Evolutionary conservation across 2,329 filamentous ascomycete species (phyloP).

Genomic region (Lachnellula willkommii): DNA sequence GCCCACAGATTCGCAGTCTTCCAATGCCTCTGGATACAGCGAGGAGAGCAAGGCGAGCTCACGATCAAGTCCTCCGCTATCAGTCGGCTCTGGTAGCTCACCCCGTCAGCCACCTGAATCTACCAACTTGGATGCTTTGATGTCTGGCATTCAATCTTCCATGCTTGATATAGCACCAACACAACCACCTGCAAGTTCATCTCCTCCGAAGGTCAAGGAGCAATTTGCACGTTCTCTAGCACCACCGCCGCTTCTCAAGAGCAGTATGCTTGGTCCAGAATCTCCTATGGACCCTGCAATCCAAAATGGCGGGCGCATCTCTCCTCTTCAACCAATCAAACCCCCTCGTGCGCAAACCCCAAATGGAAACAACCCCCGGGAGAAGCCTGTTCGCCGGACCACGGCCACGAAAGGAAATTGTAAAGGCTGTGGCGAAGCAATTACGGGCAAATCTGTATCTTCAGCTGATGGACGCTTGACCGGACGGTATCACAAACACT

Average conservation of each 20-base stretch:
- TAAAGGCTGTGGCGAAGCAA: conserved; percentile 71
- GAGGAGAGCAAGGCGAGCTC: conserved; percentile 57
- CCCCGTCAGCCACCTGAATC: conserved; percentile 35
- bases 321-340: conserved; percentile 25
- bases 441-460: conserved; percentile 87
- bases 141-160: conserved; percentile 51
- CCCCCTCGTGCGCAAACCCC: conserved; percentile 8
- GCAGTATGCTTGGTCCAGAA: conserved; percentile 31
- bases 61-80: conserved; percentile 51
- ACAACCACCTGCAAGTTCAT: conserved; percentile 27
- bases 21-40: conserved; percentile 57
- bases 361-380: conserved; percentile 2
- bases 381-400: conserved; percentile 13
- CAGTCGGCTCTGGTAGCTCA: conserved; percentile 28
- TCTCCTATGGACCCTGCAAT: conserved; percentile 45
- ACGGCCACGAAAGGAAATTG: conserved; percentile 56
- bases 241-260: conserved; percentile 12
- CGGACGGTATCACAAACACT: conserved; percentile 90
- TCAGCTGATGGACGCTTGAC: conserved; percentile 88
- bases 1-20: conserved; percentile 59
- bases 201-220: conserved; percentile 21
- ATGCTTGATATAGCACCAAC: conserved; percentile 39
- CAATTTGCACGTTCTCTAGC: conserved; percentile 13
- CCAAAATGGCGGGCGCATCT: conserved; percentile 34
- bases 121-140: conserved; percentile 45